Base-by-base conservation (phyloP, 768 basidiomycete genomes). In the Psilocybe cyanescens region DNA sequence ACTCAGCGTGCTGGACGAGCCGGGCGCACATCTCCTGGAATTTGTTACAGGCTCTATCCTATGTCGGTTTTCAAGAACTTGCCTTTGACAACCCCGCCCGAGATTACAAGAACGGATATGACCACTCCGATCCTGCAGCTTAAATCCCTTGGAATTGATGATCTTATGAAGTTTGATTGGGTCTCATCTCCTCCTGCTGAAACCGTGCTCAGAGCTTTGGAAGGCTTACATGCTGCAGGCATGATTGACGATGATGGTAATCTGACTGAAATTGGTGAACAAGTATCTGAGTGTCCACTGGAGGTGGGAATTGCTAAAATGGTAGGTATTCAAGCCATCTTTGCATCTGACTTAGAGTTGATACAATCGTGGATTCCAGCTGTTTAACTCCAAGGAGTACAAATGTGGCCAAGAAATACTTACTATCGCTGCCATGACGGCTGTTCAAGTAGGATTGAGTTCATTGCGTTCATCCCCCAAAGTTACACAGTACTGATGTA, bases 151-250 rank as follows among this genome's bases (percentile, higher is more conserved):
- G 97, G 97, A 8, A 91, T 99, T 48, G 91, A 99, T 66, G 94
- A 99, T 74, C 74, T 99, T 12, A 90, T 97, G 85, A 92, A 92
- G 70, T 97, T 99, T 71, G 95, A 99, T 70, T 99, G 95, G 91
- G 86, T 99, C 33, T 89, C 90, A 31, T 79, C 88, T 0, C 97
- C 97, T 35, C 93, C 95, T 2, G 88, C 90, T 9, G 92, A 94
- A 71, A 90, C 88, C 67, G 84, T 98, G 35, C 76, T 95, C 47
- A 81, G 95, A 41, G 95, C 95, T 16, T 74, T 99, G 47, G 97
- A 98, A 71, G 88, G 89, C 37, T 78, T 99, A 31, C 85, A 86
- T 46, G 83, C 86, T 24, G 81, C 94, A 24, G 92, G 91, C 9
- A 95, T 97, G 84, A 79, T 98, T 7, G 92, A 90, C 37, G 86